Conservation (phyloP, 495 filamentous ascomycete genomes). For the Xylaria telfairii region DNA sequence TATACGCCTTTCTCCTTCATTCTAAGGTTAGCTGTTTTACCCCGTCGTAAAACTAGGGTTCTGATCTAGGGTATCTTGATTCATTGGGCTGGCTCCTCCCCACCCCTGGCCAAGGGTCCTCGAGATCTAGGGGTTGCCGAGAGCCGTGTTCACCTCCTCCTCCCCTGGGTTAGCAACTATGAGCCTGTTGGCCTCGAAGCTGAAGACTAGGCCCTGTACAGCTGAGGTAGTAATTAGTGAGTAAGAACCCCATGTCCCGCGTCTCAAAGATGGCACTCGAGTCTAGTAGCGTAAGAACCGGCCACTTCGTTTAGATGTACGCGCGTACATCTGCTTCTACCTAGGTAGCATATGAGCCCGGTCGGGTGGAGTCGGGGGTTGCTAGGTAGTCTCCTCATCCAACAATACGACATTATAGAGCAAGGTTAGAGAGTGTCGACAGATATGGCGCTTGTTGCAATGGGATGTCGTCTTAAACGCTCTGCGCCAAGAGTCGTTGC, state of each 20-base stretch:
- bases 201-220: background rate
- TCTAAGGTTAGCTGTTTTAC: background rate
- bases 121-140: background rate
- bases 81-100: conserved; percentile 1
- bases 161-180: background rate
- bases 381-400: background rate
- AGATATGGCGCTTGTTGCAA: background rate
- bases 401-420: background rate
- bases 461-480: conserved; percentile 14
- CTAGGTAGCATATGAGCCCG: too few relatives aligned
- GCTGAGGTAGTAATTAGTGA: background rate
- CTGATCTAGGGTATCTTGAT: background rate
- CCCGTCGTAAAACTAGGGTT: background rate
- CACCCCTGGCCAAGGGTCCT: background rate
- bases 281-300: background rate
- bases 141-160: background rate
- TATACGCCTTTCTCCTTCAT: background rate
- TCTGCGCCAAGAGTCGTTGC: conserved; percentile 24
- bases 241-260: background rate
- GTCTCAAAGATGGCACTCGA: background rate
- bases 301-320: background rate
- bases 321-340: background rate
- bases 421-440: background rate
- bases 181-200: background rate
- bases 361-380: background rate